Conservation (phyloP, 495 filamentous ascomycete genomes). For the Collariella sp. region DNA sequence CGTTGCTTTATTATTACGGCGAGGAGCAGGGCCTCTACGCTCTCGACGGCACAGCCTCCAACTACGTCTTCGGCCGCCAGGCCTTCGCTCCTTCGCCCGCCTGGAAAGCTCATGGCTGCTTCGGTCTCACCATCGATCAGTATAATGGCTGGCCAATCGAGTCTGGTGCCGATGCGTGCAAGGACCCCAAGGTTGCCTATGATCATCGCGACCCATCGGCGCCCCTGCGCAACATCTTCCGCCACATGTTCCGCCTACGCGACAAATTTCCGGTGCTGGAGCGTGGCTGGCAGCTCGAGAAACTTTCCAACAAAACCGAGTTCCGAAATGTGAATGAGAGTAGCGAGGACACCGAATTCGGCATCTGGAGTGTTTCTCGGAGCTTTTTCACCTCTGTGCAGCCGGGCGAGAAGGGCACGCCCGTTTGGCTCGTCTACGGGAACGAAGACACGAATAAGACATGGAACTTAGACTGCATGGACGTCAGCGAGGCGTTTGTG, state of each 20-base stretch:
- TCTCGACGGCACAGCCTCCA: conserved; percentile 56
- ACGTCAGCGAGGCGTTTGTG: conserved; percentile 41
- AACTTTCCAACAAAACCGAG: conserved; percentile 52
- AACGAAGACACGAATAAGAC: conserved; percentile 49
- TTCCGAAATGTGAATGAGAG: conserved; percentile 47
- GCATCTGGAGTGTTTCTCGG: conserved; percentile 59
- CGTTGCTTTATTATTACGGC: conserved; percentile 54
- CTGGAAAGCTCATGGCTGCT: conserved; percentile 65
- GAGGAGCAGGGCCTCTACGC: conserved; percentile 66
- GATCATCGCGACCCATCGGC: conserved; percentile 66
- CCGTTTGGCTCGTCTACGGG: conserved; percentile 60
- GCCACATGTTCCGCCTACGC: conserved; percentile 58
- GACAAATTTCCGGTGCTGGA: conserved; percentile 52
- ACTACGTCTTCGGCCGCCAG: conserved; percentile 64
- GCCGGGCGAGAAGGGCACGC: conserved; percentile 40
- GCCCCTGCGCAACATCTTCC: conserved; percentile 57
- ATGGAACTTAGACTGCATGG: conserved; percentile 54
- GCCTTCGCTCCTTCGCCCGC: conserved; percentile 58
- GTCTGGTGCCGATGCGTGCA: conserved; percentile 47
- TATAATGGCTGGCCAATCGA: conserved; percentile 54
- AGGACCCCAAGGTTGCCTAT: conserved; percentile 48
- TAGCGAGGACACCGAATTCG: conserved; percentile 50
- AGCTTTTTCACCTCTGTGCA: conserved; percentile 44
- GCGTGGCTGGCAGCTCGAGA: conserved; percentile 54
- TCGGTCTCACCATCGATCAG: conserved; percentile 45